A percentile compares a stretch with the other conserved stretches of the same genome.
phyloP scores from a whole-genome alignment of 495 filamentous ascomycete species.

The Hypoxylon rickii region DNA sequence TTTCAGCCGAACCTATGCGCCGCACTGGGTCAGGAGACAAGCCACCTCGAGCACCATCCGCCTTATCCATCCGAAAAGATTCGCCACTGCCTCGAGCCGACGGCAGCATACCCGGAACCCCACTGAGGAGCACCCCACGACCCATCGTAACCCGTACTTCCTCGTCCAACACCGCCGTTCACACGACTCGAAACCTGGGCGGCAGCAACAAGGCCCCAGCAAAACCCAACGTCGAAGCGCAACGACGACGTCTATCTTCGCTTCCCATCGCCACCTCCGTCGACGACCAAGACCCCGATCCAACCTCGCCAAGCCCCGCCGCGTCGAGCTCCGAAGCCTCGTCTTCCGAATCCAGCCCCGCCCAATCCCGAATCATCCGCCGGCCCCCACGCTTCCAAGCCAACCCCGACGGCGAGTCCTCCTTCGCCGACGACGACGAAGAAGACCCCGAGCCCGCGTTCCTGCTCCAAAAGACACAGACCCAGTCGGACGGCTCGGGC shows the following conservation, averaged over 20 bases:
- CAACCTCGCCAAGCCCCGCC: conserved; percentile 41
- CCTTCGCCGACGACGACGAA: conserved; percentile 49
- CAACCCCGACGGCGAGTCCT: conserved; percentile 40
- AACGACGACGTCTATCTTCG: conserved; percentile 39
- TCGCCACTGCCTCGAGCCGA: conserved; percentile 57
- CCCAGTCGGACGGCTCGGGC: conserved; percentile 23
- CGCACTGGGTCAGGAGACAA: conserved; percentile 60
- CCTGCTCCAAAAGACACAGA: conserved; percentile 61
- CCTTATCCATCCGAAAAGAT: conserved; percentile 68
- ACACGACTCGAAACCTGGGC: conserved; percentile 37
- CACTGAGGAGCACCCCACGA: conserved; percentile 40
- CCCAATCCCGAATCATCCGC: conserved; percentile 59
- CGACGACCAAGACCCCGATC: conserved; percentile 33
- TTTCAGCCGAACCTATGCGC: conserved; percentile 60
- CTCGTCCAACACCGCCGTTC: conserved; percentile 61
- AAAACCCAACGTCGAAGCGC: conserved; percentile 33
- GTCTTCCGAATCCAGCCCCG: conserved; percentile 52
- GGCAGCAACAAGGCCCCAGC: conserved; percentile 17
- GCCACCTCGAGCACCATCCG: conserved; percentile 60
- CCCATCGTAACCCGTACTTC: conserved; percentile 59
- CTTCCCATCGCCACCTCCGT: conserved; percentile 36
- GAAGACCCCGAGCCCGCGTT: conserved; percentile 67
- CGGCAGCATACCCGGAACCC: conserved; percentile 41
- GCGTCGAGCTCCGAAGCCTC: conserved; percentile 37
- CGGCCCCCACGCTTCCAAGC: conserved; percentile 60